Percentiles rank a stretch among this genome's conserved stretches.
Evolutionary conservation across 1,139 yeast genomes (phyloP).

Genomic region (Scheffersomyces insectosa): DNA sequence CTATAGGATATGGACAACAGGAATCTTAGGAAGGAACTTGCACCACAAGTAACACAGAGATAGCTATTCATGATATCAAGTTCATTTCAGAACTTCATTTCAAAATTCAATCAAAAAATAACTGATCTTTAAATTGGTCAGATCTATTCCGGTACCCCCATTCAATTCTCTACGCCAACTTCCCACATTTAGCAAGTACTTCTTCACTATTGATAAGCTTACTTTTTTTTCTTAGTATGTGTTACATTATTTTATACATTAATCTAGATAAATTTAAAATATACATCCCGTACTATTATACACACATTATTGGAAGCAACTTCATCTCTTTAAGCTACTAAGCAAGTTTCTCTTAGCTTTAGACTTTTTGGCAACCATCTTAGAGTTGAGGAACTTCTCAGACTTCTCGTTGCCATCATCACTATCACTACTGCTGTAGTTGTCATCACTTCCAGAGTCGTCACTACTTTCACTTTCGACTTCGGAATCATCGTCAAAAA

Average conservation of each 20-base stretch:
- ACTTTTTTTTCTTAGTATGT: constrained; percentile 4
- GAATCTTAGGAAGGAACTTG: constrained; percentile 14
- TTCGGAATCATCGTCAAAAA: constrained; percentile 2
- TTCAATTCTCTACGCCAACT: too few relatives aligned
- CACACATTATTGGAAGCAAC: not conserved
- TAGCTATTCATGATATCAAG: not conserved
- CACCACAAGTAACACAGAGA: not conserved
- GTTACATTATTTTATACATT: not conserved
- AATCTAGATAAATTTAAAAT: constrained; percentile 1
- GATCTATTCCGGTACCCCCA: too few relatives aligned
- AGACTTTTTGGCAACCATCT: constrained; percentile 8
- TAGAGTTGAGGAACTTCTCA: constrained; percentile 14
- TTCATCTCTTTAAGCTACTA: constrained; percentile 10
- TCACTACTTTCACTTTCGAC: constrained; percentile 7
- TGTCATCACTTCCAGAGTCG: constrained; percentile 2
- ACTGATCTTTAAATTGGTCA: too few relatives aligned
- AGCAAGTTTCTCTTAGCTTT: constrained; percentile 12
- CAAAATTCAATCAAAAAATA: not conserved
- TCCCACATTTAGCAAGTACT: not conserved
- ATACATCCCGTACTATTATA: not conserved
- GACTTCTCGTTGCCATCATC: constrained; percentile 12
- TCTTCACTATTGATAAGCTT: not conserved
- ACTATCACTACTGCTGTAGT: constrained; percentile 14
- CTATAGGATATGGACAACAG: constrained; percentile 15
- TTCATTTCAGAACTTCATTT: not conserved